phyloP scores from a whole-genome alignment of 2,329 filamentous ascomycete species.

The Bipolaris zeicola region DNA sequence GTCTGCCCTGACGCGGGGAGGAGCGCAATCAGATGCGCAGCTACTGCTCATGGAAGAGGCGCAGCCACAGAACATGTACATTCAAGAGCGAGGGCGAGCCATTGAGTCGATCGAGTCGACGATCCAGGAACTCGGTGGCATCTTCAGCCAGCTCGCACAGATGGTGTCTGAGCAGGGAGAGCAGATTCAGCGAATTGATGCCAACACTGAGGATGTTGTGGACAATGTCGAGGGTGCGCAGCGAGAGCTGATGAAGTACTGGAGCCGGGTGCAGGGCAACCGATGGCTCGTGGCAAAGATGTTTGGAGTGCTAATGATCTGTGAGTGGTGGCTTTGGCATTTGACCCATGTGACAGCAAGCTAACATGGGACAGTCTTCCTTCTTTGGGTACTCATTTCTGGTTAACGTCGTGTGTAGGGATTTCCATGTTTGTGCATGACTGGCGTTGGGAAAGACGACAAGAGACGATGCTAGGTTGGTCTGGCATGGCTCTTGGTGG shows the following conservation, averaged over 20 bases:
- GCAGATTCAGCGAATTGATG: conserved; percentile 96
- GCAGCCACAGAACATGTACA: conserved; percentile 82
- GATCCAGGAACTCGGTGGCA: conserved; percentile 87
- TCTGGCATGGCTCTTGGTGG: conserved; percentile 6
- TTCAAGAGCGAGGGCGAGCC: conserved; percentile 90
- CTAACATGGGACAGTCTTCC: conserved; percentile 46
- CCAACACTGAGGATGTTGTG: conserved; percentile 96
- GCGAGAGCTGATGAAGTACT: conserved; percentile 94
- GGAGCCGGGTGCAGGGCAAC: conserved; percentile 91
- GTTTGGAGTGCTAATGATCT: conserved; percentile 93
- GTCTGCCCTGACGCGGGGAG: conserved; percentile 52
- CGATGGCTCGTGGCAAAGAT: conserved; percentile 88
- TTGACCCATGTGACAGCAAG: conserved; percentile 8
- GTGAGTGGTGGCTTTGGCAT: conserved; percentile 50
- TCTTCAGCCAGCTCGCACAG: conserved; percentile 90
- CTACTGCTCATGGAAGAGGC: conserved; percentile 88
- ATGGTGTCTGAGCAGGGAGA: conserved; percentile 98
- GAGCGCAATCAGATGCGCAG: conserved; percentile 77
- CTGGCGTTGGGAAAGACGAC: conserved; percentile 31
- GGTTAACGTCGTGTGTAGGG: conserved; percentile 47
- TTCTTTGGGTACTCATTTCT: conserved; percentile 71
- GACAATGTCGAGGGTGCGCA: conserved; percentile 98
- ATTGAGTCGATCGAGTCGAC: conserved; percentile 97
- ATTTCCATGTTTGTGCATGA: conserved; percentile 9
- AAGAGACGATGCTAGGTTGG: conserved; percentile 17